Conservation (phyloP, 2,329 filamentous ascomycete genomes). For the Trichoderma breve region DNA sequence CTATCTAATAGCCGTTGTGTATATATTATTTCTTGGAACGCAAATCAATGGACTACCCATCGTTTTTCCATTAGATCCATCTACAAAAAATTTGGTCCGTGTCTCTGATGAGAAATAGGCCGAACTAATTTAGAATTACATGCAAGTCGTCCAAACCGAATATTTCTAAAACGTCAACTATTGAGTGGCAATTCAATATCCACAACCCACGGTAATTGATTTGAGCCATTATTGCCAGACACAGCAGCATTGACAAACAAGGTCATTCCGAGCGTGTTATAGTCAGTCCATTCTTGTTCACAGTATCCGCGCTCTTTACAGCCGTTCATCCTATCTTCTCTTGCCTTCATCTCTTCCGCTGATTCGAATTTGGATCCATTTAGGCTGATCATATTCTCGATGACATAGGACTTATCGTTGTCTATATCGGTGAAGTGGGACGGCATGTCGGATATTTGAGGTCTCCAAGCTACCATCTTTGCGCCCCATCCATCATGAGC, state of each 20-base stretch:
- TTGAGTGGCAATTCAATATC: slow-evolving; percentile 22
- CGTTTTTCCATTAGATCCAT: no score
- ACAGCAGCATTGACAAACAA: slow-evolving; percentile 28
- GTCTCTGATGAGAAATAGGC: no score
- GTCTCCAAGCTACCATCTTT: slow-evolving; percentile 48
- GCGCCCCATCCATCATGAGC: slow-evolving; percentile 37
- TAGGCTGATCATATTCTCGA: slow-evolving; percentile 35
- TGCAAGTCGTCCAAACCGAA: no score
- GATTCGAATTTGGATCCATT: background rate
- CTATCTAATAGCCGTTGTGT: no score
- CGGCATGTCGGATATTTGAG: slow-evolving; percentile 27
- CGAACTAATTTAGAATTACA: no score
- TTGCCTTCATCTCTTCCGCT: background rate
- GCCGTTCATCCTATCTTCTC: background rate
- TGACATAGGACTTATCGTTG: slow-evolving; percentile 38
- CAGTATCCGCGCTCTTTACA: background rate
- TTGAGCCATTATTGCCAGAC: background rate
- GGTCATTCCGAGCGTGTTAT: slow-evolving; percentile 15
- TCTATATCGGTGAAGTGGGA: slow-evolving; percentile 50
- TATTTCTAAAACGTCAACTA: no score
- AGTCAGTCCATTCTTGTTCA: background rate
- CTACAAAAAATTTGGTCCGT: no score
- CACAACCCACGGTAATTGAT: slow-evolving; percentile 23
- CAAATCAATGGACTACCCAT: no score
- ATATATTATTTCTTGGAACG: no score